These are phyloP conservation scores for Acacia pycnantha DNA, from an alignment of 331 rosid genomes.

Conservation along the genomic window DNA sequence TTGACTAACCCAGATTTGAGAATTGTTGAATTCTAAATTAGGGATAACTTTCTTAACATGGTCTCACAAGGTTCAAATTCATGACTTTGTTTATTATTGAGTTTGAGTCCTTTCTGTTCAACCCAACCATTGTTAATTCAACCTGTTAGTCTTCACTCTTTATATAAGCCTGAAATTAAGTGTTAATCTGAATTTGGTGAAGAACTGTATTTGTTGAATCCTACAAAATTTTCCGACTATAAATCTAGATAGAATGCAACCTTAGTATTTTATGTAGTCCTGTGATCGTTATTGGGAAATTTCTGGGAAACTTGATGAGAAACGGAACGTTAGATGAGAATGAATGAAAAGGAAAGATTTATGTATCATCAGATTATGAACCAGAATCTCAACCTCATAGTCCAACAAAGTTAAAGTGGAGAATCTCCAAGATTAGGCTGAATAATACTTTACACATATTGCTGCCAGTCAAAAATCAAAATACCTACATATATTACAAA, in stretches of 20 bases:
- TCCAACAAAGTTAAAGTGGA: too few species aligned
- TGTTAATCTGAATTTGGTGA: conserved; percentile 26
- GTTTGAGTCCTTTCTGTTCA: not conserved
- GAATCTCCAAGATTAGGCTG: too few species aligned
- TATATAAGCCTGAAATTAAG: conserved; percentile 14
- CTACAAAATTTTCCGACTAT: not conserved
- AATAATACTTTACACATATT: too few species aligned
- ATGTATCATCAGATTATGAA: too few species aligned
- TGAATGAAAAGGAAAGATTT: too few species aligned
- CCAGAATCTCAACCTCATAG: too few species aligned
- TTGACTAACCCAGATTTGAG: not conserved
- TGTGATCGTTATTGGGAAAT: not conserved
- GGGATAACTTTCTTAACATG: not conserved
- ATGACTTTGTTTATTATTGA: not conserved
- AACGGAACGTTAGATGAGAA: too few species aligned
- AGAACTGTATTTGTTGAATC: not conserved
- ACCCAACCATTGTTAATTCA: not conserved
- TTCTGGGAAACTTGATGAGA: too few species aligned
- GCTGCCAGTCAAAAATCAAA: too few species aligned
- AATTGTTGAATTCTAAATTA: not conserved
- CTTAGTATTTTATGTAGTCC: conserved; percentile 2
- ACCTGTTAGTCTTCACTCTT: not conserved
- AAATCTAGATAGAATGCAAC: not conserved
- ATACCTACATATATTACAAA: too few species aligned
- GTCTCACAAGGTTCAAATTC: not conserved